Conservation (phyloP, 257 asterid species). For the Schizonepeta tenuifolia region DNA sequence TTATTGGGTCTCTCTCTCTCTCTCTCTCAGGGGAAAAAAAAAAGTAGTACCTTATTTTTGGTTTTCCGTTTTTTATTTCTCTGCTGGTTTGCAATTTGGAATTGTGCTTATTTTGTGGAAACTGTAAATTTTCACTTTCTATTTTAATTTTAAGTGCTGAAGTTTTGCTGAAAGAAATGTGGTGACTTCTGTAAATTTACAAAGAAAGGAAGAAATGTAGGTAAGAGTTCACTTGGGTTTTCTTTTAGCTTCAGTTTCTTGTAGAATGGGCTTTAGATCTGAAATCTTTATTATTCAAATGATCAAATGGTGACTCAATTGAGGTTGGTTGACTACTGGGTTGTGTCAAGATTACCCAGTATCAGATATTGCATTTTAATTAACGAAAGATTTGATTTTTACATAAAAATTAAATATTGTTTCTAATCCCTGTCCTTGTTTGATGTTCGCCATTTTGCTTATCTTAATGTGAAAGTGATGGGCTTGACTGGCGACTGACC, state of each 20-base stretch:
- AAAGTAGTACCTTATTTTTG: no score
- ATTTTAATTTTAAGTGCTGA: conserved; percentile 18
- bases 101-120: neutral
- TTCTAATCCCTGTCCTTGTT: conserved; percentile 48
- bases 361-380: conserved; percentile 19
- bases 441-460: conserved; percentile 33
- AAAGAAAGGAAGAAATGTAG: conserved; percentile 15
- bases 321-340: conserved; percentile 31
- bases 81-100: neutral
- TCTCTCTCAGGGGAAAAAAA: neutral
- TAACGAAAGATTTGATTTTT: neutral
- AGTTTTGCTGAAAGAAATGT: conserved; percentile 20
- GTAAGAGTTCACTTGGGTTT: conserved; percentile 33
- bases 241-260: conserved; percentile 27
- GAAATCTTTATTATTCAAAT: conserved; percentile 18
- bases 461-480: conserved; percentile 50
- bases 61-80: neutral
- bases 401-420: conserved; percentile 34
- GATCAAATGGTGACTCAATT: conserved; percentile 15
- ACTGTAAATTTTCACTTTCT: neutral
- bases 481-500: conserved; percentile 41
- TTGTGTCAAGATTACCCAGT: conserved; percentile 31
- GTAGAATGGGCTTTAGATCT: conserved; percentile 39
- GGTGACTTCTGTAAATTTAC: conserved; percentile 3
- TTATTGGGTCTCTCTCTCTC: conserved; percentile 68